Base-by-base conservation (phyloP, 495 filamentous ascomycete genomes). In the Penicillium arizonense region DNA sequence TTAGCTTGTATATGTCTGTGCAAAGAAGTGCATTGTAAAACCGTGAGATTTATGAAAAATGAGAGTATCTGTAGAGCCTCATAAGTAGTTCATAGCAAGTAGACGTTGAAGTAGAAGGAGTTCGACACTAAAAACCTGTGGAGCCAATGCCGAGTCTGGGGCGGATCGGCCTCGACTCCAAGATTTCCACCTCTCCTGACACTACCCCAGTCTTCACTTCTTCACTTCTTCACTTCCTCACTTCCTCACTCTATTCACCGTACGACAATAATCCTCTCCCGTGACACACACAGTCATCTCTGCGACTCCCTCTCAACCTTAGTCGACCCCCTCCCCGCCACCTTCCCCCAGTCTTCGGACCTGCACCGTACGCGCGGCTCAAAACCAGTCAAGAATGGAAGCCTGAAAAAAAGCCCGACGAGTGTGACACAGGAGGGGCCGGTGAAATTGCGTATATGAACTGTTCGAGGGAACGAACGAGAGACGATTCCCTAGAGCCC, bases 161-260 rank as follows among this genome's bases (percentile, higher is more conserved):
- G 53, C 58, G 61, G 62, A 62, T 61, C 55, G 52, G 57, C 40
- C 50, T 61, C 37, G 60, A 61, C 49, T 50, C 56, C 55, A 56
- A 53, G 38, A 56, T 36, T 43, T 44, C 52, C 57, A 50, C 57
- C 59, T 50, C 28, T 7, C 24, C 28, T 30, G 28, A 30, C 28
- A 30, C 28, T 30, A 5, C 28, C 28, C 7, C 7, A 30, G 5
- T 7, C 28, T 30, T 30, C 6, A 30, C 28, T 30, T 30, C 28
- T 7, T 7, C 6, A 30, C 28, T 30, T 30, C 28, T 26, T 0
- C 4, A 26, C 24, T 26, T 26, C 28, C 9, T 0, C 4, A 26
- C 24, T 26, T 26, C 28, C 9, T 18, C 18, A 18, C 18, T 18
- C 18, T 18, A 18, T 9, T 30, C 28, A 0, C 8, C 3, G 5